Base-by-base conservation (phyloP, 768 basidiomycete species). In the Leccinum olivaceopallidum region DNA sequence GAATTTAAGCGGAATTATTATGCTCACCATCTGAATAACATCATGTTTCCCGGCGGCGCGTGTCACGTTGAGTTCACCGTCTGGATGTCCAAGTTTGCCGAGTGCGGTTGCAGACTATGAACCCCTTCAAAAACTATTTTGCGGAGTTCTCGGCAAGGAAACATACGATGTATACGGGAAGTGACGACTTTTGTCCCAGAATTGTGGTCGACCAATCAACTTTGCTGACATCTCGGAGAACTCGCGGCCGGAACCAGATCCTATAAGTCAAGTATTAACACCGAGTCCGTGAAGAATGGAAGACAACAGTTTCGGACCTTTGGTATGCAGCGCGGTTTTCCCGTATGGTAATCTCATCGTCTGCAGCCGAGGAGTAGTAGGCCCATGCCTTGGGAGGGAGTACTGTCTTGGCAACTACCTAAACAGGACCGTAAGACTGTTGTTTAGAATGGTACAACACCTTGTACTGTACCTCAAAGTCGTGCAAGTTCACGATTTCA, bases 71-170 rank as follows among this genome's bases (percentile, higher is more conserved):
- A 96, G 80, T 77, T 98, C 96, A 10, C 96, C 96, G 60, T 97
- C 93, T 0, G 95, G 94, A 70, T 98, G 95, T 1, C 96, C 94
- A 1, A 99, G 86, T 77, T 97, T 98, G 60, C 95, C 93, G 4
- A 94, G 82, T 3, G 91, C 93, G 5, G 94, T 94, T 0, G 93
- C 93, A n/a, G 87, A 82, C 79, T 87, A 32, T 47, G 69, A 34
- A 37, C 24, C 0, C 32, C 22, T 50, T 34, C 37, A 58, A 34
- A 5, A 37, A 55, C 12, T 14, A 18, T 42, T 10, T 24, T 16
- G 18, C 13, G 37, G 20, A 34, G 20, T 48, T 80, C 75, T 83
- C 2, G 44, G 36, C 5, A 16, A 22, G 65, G 22, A 1, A 39
- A 42, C 80, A 63, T 66, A 87, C 88, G 55, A 92, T 90, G 71